phyloP scores from a whole-genome alignment of 176 grass and related monocot genomes.

The Oryza rufipogon region DNA sequence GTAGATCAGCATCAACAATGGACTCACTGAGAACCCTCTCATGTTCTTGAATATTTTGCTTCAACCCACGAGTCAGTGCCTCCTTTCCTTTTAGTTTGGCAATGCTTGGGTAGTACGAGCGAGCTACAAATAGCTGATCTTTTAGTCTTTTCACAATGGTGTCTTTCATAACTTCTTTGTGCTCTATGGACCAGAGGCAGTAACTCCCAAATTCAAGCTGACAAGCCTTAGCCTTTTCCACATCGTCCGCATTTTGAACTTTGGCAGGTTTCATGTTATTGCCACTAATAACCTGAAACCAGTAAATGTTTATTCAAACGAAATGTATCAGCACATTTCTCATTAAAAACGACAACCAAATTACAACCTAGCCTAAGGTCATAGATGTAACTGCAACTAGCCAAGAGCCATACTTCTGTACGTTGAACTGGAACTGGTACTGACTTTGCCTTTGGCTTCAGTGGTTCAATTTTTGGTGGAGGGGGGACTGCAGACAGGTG shows the following conservation, averaged over 20 bases:
- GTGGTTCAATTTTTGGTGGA: slow-evolving; percentile 49
- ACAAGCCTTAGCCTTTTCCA: slow-evolving; percentile 75
- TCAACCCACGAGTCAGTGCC: slow-evolving; percentile 70
- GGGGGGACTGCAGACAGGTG: slow-evolving; percentile 53
- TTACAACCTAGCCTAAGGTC: slow-evolving; percentile 29
- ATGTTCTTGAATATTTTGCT: slow-evolving; percentile 98
- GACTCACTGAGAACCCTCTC: slow-evolving; percentile 92
- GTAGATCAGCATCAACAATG: slow-evolving; percentile 90
- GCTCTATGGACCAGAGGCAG: slow-evolving; percentile 95
- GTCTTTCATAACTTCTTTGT: slow-evolving; percentile 92
- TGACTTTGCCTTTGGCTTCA: slow-evolving; percentile 45
- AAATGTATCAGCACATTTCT: slow-evolving; percentile 28
- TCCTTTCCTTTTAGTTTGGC: slow-evolving; percentile 86
- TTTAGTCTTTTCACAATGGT: slow-evolving; percentile 76
- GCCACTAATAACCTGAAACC: slow-evolving; percentile 42
- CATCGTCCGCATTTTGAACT: slow-evolving; percentile 70
- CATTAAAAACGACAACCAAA: not conserved
- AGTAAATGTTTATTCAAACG: slow-evolving; percentile 23
- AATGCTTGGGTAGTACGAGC: slow-evolving; percentile 93
- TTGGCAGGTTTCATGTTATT: slow-evolving; percentile 41
- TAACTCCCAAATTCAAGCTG: slow-evolving; percentile 97
- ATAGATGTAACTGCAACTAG: slow-evolving; percentile 15
- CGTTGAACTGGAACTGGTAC: slow-evolving; percentile 35
- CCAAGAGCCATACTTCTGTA: slow-evolving; percentile 52
- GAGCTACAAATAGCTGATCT: slow-evolving; percentile 91